Evolutionary conservation across 257 asterid genomes (phyloP).

Genomic region (Lithospermum erythrorhizon): DNA sequence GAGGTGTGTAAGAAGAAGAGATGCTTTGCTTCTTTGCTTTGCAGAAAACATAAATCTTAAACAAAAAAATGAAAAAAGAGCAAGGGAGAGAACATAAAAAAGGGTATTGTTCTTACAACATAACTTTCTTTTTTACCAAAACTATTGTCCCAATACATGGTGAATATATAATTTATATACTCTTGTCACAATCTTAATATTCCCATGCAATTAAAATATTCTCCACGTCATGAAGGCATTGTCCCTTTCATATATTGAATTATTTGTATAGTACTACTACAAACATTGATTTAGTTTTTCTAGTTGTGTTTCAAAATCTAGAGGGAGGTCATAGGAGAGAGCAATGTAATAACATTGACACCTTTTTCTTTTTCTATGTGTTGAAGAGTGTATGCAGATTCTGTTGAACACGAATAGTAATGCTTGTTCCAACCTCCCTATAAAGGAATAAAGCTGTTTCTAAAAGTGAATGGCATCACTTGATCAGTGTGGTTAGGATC

Average conservation of each 20-base stretch:
- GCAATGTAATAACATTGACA: slow-evolving; percentile 8
- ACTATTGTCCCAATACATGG: slow-evolving; percentile 37
- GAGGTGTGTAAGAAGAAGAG: slow-evolving; percentile 31
- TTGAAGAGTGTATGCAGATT: slow-evolving; percentile 13
- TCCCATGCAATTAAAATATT: slow-evolving; percentile 40
- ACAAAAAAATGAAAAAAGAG: slow-evolving; percentile 8
- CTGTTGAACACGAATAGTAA: slow-evolving; percentile 12
- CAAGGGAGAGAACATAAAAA: slow-evolving; percentile 12
- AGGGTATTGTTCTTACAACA: slow-evolving; percentile 40
- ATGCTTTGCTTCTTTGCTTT: slow-evolving; percentile 72
- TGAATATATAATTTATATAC: slow-evolving; percentile 15
- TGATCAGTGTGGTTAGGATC: too few species aligned
- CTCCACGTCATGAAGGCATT: slow-evolving; percentile 24
- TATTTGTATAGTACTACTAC: slow-evolving; percentile 24
- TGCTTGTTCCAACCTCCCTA: too few species aligned
- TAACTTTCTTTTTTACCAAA: slow-evolving; percentile 31
- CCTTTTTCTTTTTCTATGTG: slow-evolving; percentile 3
- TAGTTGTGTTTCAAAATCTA: slow-evolving; percentile 16
- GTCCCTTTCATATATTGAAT: slow-evolving; percentile 33
- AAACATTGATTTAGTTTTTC: slow-evolving; percentile 37
- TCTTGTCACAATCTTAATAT: slow-evolving; percentile 32
- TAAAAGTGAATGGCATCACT: too few species aligned
- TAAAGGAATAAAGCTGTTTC: too few species aligned
- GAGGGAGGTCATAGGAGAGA: slow-evolving; percentile 8
- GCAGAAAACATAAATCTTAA: slow-evolving; percentile 10